Percentiles rank a stretch among this genome's conserved stretches.
phyloP scores from a whole-genome alignment of 2,329 filamentous ascomycete genomes.

The Chaetomiaceae sp. region DNA sequence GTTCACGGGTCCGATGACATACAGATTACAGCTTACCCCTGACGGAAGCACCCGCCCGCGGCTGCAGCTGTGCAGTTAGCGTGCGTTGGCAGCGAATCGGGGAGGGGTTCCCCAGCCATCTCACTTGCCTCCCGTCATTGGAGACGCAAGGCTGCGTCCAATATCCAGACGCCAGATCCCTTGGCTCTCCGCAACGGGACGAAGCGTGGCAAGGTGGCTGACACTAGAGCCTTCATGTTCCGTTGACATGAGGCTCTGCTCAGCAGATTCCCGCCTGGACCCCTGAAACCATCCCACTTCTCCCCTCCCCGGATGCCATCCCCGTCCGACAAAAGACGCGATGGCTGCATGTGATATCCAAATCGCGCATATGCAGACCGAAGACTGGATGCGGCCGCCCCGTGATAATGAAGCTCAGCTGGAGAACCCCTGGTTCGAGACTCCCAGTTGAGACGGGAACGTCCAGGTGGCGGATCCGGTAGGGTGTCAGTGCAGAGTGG shows the following conservation, averaged over 20 bases:
- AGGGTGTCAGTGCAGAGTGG: constrained; percentile 11
- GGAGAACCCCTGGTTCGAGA: background rate
- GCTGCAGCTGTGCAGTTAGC: constrained; percentile 3
- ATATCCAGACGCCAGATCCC: constrained; percentile 5
- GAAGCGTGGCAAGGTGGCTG: background rate
- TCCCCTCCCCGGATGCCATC: background rate
- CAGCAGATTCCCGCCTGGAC: background rate
- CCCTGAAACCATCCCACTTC: background rate
- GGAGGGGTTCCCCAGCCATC: background rate
- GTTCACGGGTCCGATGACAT: constrained; percentile 2
- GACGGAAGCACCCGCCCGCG: constrained; percentile 6
- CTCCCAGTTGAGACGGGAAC: background rate
- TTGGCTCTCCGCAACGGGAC: constrained; percentile 5
- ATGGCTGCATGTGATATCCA: constrained; percentile 20
- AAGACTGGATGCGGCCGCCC: background rate
- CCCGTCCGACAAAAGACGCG: background rate
- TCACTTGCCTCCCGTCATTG: background rate
- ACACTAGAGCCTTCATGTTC: background rate
- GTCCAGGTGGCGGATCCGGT: background rate
- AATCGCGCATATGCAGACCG: constrained; percentile 12
- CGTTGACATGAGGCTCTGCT: constrained; percentile 8
- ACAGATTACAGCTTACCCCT: background rate
- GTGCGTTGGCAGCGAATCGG: background rate
- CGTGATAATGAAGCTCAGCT: background rate
- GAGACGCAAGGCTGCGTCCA: constrained; percentile 1